Conservation (phyloP, 495 filamentous ascomycete genomes). For the Neurospora terricola region DNA sequence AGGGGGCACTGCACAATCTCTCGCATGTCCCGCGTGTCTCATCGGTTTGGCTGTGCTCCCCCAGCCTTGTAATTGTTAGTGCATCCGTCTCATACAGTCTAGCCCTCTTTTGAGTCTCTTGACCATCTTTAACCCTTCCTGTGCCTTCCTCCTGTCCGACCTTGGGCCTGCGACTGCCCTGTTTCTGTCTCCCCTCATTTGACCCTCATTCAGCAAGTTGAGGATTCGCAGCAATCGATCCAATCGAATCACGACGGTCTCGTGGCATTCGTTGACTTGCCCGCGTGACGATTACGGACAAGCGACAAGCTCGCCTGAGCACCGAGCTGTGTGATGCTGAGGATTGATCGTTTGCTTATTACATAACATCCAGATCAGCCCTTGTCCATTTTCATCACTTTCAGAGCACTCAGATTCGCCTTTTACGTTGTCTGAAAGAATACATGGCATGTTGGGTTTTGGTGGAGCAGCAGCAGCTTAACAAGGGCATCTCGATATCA, state of each 20-base stretch:
- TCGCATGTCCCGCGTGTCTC: not conserved
- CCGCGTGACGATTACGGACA: conserved; percentile 13
- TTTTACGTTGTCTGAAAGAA: not conserved
- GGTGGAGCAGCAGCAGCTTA: not conserved
- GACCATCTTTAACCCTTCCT: not conserved
- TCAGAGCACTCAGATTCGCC: not conserved
- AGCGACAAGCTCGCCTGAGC: not conserved
- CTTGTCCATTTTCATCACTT: not conserved
- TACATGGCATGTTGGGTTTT: not conserved
- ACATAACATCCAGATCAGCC: not conserved
- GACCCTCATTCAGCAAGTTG: not conserved
- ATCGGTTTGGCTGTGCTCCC: not conserved
- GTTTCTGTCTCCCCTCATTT: not conserved
- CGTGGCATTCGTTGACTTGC: conserved; percentile 22
- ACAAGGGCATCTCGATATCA: not conserved
- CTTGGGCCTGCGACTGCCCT: not conserved
- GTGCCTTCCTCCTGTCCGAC: not conserved
- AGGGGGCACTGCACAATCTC: not conserved
- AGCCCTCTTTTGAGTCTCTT: not conserved
- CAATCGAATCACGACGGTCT: conserved; percentile 13
- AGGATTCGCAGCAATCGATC: conserved; percentile 3
- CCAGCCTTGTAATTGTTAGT: not conserved
- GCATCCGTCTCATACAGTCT: not conserved
- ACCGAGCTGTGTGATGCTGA: not conserved
- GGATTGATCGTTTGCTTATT: not conserved